Percentiles rank a stretch among this genome's conserved stretches.
phyloP scores from a whole-genome alignment of 768 basidiomycete genomes.

The Lactarius tabidus region DNA sequence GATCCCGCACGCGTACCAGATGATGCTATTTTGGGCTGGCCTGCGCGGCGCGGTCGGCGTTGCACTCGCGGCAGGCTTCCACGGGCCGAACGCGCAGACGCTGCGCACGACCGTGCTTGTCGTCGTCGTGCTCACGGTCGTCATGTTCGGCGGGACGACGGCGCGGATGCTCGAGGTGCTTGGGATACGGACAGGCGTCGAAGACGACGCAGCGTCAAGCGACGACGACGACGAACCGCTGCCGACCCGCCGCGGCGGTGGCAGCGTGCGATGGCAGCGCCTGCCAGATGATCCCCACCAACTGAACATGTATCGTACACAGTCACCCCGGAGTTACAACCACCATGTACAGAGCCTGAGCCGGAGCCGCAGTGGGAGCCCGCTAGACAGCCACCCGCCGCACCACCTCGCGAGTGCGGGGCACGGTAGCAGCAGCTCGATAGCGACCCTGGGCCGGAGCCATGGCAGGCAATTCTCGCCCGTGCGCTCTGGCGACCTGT shows the following conservation, averaged over 20 bases:
- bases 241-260: background rate
- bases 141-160: slow-evolving; percentile 96
- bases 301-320: slow-evolving; percentile 44
- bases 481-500: slow-evolving; percentile 36
- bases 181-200: slow-evolving; percentile 93
- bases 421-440: background rate
- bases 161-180: slow-evolving; percentile 94
- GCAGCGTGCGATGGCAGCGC: slow-evolving; percentile 21
- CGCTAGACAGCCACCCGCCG: background rate
- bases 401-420: background rate
- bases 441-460: background rate
- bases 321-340: slow-evolving; percentile 48
- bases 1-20: slow-evolving; percentile 95
- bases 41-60: slow-evolving; percentile 95
- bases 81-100: slow-evolving; percentile 86
- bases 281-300: slow-evolving; percentile 21
- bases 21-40: slow-evolving; percentile 99
- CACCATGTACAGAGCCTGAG: slow-evolving; percentile 43
- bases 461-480: slow-evolving; percentile 16
- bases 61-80: slow-evolving; percentile 95
- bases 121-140: slow-evolving; percentile 86
- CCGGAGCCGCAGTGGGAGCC: background rate
- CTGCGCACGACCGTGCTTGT: slow-evolving; percentile 92
- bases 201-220: slow-evolving; percentile 45
- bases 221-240: slow-evolving; percentile 42